These are phyloP conservation scores for cucumber (Cucumis sativus) DNA, from an alignment of 306 rosid species.

Conservation along the genomic window Cucumber_9930_V3 NC_026657.2:8013501-8014000, in stretches of 20 bases:
- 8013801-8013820: constrained; percentile 49
- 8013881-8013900: constrained; percentile 57
- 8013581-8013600: constrained; percentile 47
- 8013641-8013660: constrained; percentile 66
- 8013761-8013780: constrained; percentile 45
- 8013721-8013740: constrained; percentile 52
- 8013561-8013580: constrained; percentile 50
- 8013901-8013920: constrained; percentile 50
- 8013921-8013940: constrained; percentile 48
- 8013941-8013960: constrained; percentile 46
- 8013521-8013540: constrained; percentile 81
- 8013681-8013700: constrained; percentile 22
- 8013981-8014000: constrained; percentile 53
- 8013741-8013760: constrained; percentile 45
- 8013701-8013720: constrained; percentile 57
- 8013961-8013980: constrained; percentile 49
- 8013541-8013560: constrained; percentile 64
- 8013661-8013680: constrained; percentile 29
- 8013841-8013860: constrained; percentile 49
- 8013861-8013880: constrained; percentile 45
- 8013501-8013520: constrained; percentile 66
- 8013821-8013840: constrained; percentile 60
- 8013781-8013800: constrained; percentile 68
- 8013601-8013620: constrained; percentile 55
- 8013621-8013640: constrained; percentile 59